Evolutionary conservation across 306 rosid species (phyloP).

Genomic region (Rosa rugosa): DNA sequence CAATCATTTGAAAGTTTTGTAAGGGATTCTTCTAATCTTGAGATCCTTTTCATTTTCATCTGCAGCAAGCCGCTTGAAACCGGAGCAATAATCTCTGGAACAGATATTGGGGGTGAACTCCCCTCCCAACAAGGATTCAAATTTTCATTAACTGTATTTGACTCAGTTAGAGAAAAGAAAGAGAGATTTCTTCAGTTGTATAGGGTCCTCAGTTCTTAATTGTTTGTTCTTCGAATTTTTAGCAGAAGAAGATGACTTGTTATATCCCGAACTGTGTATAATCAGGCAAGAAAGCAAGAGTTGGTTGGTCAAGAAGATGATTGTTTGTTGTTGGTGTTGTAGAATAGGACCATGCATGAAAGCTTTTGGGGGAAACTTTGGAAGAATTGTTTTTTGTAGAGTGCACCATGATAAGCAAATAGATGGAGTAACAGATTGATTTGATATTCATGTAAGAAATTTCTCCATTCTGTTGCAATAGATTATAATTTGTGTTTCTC

Average conservation of each 20-base stretch:
- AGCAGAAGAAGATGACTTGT: slow-evolving; percentile 77
- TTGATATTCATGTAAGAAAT: slow-evolving; percentile 11
- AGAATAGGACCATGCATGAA: slow-evolving; percentile 44
- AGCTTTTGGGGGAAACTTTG: slow-evolving; percentile 29
- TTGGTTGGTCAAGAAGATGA: slow-evolving; percentile 49
- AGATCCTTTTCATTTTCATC: slow-evolving; percentile 23
- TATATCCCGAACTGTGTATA: slow-evolving; percentile 40
- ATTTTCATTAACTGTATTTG: slow-evolving; percentile 54
- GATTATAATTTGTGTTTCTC: not conserved
- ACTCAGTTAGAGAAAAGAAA: slow-evolving; percentile 37
- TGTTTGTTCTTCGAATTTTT: slow-evolving; percentile 77
- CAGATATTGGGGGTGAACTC: slow-evolving; percentile 27
- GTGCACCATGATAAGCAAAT: slow-evolving; percentile 13
- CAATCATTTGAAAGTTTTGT: not conserved
- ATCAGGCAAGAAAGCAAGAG: slow-evolving; percentile 36
- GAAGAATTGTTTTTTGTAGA: slow-evolving; percentile 32
- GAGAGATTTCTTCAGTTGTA: slow-evolving; percentile 46
- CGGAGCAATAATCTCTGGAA: slow-evolving; percentile 47
- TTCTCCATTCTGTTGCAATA: not conserved
- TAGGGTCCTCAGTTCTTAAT: slow-evolving; percentile 69
- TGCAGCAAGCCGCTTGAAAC: slow-evolving; percentile 72
- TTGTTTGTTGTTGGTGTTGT: slow-evolving; percentile 42
- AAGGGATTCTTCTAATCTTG: slow-evolving; percentile 16
- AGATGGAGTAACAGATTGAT: slow-evolving; percentile 19
- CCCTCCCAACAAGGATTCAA: slow-evolving; percentile 31